Base-by-base conservation (phyloP, 257 asterid species). In the Capsicum baccatum region DNA sequence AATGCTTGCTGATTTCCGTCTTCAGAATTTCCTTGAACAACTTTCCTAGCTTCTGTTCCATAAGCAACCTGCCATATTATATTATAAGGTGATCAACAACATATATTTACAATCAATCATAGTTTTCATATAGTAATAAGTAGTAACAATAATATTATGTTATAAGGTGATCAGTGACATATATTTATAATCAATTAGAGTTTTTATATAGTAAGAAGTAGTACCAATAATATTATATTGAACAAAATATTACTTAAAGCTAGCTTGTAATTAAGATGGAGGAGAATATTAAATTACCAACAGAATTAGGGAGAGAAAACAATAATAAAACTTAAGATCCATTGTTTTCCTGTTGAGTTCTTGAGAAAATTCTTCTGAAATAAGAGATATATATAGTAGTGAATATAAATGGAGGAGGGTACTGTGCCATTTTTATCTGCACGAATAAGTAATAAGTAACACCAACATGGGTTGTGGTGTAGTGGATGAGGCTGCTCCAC, bases 251-350 rank as follows among this genome's bases (percentile, higher is more conserved):
- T 39, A 39, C 2, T 44, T 8, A 3, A 47, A 39, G 9, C 50
- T 47, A 52, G 56, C 56, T 14, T 14, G 60, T 56, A 56, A 2
- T 56, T 56, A 56, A 56, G 62, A 56, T 15, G 62, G 62, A 56
- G 62, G 62, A 56, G 62, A 42, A 3, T 7, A 59, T 79, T n/a
- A 6, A 14, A 21, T 87, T 89, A 91, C 92, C 90, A 84, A 88
- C 60, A 88, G 80, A 85, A 88, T 68, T 71, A 92, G 88, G 68
- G 86, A 80, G 85, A 87, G 60, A 64, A 74, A n/a, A 15, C 81
- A 70, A 69, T 50, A 83, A 64, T 79, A 83, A 37, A 92, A 88
- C 87, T 79, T 88, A 47, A 63, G 59, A 59, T 74, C 91, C 91
- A 90, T 90, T 67, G 48, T 59, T 48, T 33, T 69, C 17, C 56